Percentiles rank a stretch among this genome's conserved stretches.
Conservation (phyloP, 768 basidiomycete species). For the Lactarius sp. region DNA sequence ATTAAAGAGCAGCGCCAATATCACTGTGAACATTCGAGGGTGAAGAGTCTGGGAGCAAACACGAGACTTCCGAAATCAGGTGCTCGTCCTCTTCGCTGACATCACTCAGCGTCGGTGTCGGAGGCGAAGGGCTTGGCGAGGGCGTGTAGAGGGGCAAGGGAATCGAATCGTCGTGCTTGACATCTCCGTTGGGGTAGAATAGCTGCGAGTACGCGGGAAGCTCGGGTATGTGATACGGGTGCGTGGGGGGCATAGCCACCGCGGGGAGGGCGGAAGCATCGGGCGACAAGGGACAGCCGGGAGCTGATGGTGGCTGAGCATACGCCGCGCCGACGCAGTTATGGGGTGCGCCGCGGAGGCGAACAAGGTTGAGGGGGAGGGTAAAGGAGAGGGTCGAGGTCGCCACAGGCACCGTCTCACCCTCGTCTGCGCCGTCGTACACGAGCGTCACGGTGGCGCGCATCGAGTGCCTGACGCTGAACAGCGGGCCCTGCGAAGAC, state of each 20-base stretch:
- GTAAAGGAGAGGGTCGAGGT: constrained; percentile 34
- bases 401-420: constrained; percentile 1
- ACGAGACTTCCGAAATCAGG: not conserved
- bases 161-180: constrained; percentile 58
- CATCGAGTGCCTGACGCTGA: constrained; percentile 29
- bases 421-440: constrained; percentile 10
- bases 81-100: constrained; percentile 2
- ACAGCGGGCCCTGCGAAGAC: constrained; percentile 13
- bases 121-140: not conserved
- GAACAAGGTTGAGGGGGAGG: constrained; percentile 50
- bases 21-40: not conserved
- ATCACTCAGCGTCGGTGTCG: not conserved
- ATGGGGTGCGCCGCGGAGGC: constrained; percentile 35
- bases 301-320: constrained; percentile 25
- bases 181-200: constrained; percentile 68
- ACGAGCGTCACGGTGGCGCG: constrained; percentile 7
- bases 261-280: constrained; percentile 3
- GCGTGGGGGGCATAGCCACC: constrained; percentile 6
- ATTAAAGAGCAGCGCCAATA: not conserved
- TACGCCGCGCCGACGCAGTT: constrained; percentile 9
- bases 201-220: constrained; percentile 79
- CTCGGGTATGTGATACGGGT: constrained; percentile 29
- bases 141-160: constrained; percentile 65
- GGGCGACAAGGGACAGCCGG: constrained; percentile 18
- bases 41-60: not conserved